Evolutionary conservation across 495 filamentous ascomycete species (phyloP).

Genomic region (Evernia prunastri): DNA sequence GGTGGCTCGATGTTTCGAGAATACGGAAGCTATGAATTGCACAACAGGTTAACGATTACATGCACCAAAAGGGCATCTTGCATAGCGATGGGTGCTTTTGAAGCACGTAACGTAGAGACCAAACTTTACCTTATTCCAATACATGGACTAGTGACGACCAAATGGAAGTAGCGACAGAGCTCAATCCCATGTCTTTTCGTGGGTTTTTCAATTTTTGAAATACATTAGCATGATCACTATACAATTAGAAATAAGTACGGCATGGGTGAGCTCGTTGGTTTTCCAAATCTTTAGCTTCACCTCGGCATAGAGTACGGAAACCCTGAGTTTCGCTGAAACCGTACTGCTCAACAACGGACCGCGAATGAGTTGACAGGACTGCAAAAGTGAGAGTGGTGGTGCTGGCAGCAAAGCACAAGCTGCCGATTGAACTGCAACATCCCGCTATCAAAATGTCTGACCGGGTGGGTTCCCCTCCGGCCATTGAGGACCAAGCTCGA

Average conservation of each 20-base stretch:
- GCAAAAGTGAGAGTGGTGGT: neutral
- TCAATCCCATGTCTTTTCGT: neutral
- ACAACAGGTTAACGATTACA: neutral
- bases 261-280: neutral
- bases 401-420: conserved; percentile 5
- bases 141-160: neutral
- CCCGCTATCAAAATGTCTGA: conserved; percentile 43
- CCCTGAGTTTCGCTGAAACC: neutral
- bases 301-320: neutral
- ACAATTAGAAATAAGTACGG: neutral
- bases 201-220: neutral
- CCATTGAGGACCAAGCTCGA: conserved; percentile 84
- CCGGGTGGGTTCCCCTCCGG: conserved; percentile 57
- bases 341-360: neutral
- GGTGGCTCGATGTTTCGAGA: neutral
- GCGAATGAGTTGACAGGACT: neutral
- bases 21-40: neutral
- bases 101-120: neutral
- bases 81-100: neutral
- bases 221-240: too few relatives aligned
- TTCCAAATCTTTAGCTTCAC: neutral
- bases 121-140: neutral
- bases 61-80: neutral
- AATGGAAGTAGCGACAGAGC: neutral
- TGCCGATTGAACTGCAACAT: conserved; percentile 11